Evolutionary conservation across 148 eudicot species (phyloP).

Genomic region (Gaultheria prostrata): DNA sequence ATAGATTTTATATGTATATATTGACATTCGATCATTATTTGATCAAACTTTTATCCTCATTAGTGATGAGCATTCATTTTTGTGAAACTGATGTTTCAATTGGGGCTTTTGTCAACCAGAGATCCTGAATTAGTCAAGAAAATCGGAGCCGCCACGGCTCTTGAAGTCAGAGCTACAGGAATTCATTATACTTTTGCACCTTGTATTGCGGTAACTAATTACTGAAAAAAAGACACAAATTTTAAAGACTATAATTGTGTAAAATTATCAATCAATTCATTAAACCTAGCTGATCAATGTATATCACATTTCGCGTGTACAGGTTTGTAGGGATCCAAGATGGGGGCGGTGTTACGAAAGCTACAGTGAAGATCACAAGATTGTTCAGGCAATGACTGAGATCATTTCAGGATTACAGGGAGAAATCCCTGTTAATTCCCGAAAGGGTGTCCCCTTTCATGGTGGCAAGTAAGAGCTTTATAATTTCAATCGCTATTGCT

Average conservation of each 20-base stretch:
- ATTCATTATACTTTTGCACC: neutral
- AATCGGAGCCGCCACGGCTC: neutral
- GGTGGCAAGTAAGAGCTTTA: conserved; percentile 46
- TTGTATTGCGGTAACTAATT: neutral
- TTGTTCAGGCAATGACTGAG: conserved; percentile 63
- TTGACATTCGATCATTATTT: no score
- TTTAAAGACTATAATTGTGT: neutral
- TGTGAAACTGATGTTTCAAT: neutral
- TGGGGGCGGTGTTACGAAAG: conserved; percentile 83
- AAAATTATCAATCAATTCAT: neutral
- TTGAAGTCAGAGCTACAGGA: conserved; percentile 5
- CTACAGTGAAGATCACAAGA: conserved; percentile 65
- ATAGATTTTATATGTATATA: no score
- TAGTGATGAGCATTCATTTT: neutral
- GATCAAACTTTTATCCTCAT: no score
- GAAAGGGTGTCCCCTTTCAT: conserved; percentile 58
- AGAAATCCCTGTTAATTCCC: conserved; percentile 37
- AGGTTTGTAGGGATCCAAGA: conserved; percentile 75
- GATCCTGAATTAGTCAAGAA: neutral
- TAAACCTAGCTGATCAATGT: neutral
- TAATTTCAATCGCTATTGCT: neutral
- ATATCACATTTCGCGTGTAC: neutral
- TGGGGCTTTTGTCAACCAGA: neutral
- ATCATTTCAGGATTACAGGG: conserved; percentile 66
- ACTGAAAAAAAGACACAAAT: neutral